Conservation (phyloP, 441 rosid genomes). For the Dalechampia spathulata region DNA sequence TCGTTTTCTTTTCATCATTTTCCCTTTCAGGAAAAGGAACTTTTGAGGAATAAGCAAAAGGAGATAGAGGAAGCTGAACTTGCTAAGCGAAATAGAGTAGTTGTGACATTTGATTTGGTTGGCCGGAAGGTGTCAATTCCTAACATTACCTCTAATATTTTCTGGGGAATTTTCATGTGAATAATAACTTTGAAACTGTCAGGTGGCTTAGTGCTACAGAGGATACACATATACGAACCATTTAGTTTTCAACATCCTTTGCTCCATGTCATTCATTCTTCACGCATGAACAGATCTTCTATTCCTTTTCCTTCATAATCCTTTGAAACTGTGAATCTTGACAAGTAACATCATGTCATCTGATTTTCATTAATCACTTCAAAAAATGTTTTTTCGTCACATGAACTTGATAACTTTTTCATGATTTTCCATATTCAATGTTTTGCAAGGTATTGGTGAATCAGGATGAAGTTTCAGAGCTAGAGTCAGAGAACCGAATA, state of each 20-base stretch:
- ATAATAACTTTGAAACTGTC: no score
- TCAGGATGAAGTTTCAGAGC: conserved; percentile 65
- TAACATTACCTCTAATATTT: neutral
- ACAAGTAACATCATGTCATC: neutral
- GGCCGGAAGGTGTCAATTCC: conserved; percentile 78
- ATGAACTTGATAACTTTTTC: neutral
- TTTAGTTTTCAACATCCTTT: neutral
- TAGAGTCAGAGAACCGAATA: conserved; percentile 57
- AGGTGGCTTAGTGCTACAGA: neutral
- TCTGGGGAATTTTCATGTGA: neutral
- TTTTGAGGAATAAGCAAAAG: conserved; percentile 65
- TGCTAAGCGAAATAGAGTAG: conserved; percentile 64
- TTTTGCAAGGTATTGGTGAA: conserved; percentile 62
- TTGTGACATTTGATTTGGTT: conserved; percentile 85
- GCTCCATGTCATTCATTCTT: neutral
- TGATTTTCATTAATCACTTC: neutral
- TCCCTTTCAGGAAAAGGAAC: conserved; percentile 66
- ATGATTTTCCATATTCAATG: neutral
- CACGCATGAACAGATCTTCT: neutral
- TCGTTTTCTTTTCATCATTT: neutral
- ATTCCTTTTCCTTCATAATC: neutral
- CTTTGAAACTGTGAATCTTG: neutral
- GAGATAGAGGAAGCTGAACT: conserved; percentile 76
- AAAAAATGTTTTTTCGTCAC: neutral
- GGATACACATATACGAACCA: neutral